Evolutionary conservation across 1,284 basidiomycete genomes (phyloP), one percentile per base, ranked within the genome.

Genomic region (Cutaneotrichosporon cyanovorans): DNA sequence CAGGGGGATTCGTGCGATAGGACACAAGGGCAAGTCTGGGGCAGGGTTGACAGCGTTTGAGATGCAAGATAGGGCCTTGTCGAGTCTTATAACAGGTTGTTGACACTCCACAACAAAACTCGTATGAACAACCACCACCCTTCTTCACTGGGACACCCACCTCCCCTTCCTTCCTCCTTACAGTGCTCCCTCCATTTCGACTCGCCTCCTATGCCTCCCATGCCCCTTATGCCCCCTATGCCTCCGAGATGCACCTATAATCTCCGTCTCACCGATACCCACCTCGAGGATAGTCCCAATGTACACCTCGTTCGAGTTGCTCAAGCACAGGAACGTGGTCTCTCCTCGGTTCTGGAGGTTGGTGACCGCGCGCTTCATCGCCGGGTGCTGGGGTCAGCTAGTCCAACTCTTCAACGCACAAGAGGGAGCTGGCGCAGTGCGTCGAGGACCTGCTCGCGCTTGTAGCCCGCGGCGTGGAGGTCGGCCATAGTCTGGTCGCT

Each of bases 261-360:
- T 18, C 37, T 12, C 15, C 7, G 4, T 8, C 37, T 23, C 37
- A 19, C 30, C 15, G 19, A n/a, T 10, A 57, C 69, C 42, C 54
- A 84, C 87, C 77, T 86, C 77, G 52, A 95, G 78, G 58, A 93
- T 90, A 20, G 89, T 90, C 18, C 79, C 74, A 62, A 95, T 97
- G 76, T 90, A 98, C 46, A 97, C 80, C 5, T 80, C 78, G 74
- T 98, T 98, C 46, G 90, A 84, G 72, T 96, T 98, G 54, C 89
- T 93, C 37, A 98, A 78, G 62, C 90, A 88, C 60, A 96, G 77
- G 72, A 96, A 86, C 8, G 82, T 84, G 0, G 89, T 88, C 37
- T 83, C 75, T 12, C 77, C 73, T 19, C 48, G 37, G 28, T 28
- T 73, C 66, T 95, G 88, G 53, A 95, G 77, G 4, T 75, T 75